A percentile compares a stretch with the other conserved stretches of the same genome.
Conservation (phyloP, 2,329 filamentous ascomycete genomes). For the Metarhizium humberi region DNA sequence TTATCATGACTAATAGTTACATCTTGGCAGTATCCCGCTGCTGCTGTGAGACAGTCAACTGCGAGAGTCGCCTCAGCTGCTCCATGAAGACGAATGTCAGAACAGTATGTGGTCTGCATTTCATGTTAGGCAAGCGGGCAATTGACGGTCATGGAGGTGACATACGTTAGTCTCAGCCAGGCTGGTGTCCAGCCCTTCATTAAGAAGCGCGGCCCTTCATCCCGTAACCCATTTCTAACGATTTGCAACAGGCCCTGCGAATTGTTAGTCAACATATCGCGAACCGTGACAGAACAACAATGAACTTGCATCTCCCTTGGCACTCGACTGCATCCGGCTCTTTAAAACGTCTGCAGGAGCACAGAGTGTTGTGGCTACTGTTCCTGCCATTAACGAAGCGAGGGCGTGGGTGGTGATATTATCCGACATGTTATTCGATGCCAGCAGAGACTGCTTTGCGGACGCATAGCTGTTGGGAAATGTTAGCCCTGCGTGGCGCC, state of each 20-base stretch:
- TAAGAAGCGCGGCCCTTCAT: constrained; percentile 31
- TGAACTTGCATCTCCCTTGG: too few relatives aligned
- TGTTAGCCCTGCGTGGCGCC: too few relatives aligned
- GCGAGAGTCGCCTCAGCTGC: constrained; percentile 26
- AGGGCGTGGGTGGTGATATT: too few relatives aligned
- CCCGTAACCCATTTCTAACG: constrained; percentile 21
- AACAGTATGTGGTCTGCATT: constrained; percentile 29
- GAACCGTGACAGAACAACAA: too few relatives aligned
- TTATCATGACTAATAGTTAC: background rate
- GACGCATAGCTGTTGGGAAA: too few relatives aligned
- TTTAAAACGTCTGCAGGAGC: too few relatives aligned
- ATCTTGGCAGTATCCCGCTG: background rate
- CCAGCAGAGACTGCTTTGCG: too few relatives aligned
- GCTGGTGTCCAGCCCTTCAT: constrained; percentile 25
- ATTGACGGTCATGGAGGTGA: constrained; percentile 8
- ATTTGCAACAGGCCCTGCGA: constrained; percentile 22
- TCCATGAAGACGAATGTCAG: constrained; percentile 38
- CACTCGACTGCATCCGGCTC: too few relatives aligned
- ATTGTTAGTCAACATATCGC: background rate
- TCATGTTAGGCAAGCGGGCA: background rate
- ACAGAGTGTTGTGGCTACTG: too few relatives aligned
- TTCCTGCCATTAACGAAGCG: too few relatives aligned
- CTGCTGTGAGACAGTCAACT: background rate
- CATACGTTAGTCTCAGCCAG: too few relatives aligned
- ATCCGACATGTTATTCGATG: too few relatives aligned